These are phyloP conservation scores for Entophlyctis luteolus DNA, from an alignment of 192 early-diverging fungal species.

Conservation along the genomic window DNA sequence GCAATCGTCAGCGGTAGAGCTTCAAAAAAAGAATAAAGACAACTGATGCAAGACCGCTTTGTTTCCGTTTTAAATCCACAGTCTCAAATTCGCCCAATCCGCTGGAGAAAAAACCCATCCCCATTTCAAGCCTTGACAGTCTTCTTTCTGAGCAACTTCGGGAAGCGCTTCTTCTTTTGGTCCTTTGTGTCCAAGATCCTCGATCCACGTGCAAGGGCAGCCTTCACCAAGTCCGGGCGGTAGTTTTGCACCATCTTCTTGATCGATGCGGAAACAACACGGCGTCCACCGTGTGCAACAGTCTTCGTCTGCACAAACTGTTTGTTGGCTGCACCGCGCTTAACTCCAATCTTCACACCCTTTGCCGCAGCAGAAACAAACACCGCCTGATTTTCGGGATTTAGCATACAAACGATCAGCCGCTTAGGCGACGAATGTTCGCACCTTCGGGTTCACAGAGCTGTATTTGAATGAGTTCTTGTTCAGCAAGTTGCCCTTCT, in stretches of 20 bases:
- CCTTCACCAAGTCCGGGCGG: slow-evolving; percentile 64
- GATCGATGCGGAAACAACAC: slow-evolving; percentile 62
- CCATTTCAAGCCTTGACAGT: slow-evolving; percentile 51
- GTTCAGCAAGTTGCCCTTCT: slow-evolving; percentile 43
- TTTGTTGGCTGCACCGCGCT: slow-evolving; percentile 53
- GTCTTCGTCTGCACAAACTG: slow-evolving; percentile 51
- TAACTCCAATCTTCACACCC: slow-evolving; percentile 63
- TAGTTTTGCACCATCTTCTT: slow-evolving; percentile 60
- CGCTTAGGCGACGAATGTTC: too few species aligned
- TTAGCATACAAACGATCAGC: too few species aligned
- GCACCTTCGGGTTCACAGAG: slow-evolving; percentile 66
- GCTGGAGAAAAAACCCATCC: too few species aligned
- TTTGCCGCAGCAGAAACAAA: slow-evolving; percentile 48
- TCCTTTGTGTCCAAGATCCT: slow-evolving; percentile 64
- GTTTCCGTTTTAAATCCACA: too few species aligned
- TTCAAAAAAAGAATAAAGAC: too few species aligned
- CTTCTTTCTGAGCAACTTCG: slow-evolving; percentile 49
- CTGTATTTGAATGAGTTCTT: slow-evolving; percentile 78
- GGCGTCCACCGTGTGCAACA: slow-evolving; percentile 48
- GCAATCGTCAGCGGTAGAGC: too few species aligned
- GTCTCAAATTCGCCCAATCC: too few species aligned
- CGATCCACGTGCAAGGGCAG: slow-evolving; percentile 69
- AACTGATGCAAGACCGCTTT: too few species aligned
- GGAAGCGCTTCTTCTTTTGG: slow-evolving; percentile 46
- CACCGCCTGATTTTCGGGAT: too few species aligned